phyloP scores from a whole-genome alignment of 768 basidiomycete species.

The Tulasnella sp. region DNA sequence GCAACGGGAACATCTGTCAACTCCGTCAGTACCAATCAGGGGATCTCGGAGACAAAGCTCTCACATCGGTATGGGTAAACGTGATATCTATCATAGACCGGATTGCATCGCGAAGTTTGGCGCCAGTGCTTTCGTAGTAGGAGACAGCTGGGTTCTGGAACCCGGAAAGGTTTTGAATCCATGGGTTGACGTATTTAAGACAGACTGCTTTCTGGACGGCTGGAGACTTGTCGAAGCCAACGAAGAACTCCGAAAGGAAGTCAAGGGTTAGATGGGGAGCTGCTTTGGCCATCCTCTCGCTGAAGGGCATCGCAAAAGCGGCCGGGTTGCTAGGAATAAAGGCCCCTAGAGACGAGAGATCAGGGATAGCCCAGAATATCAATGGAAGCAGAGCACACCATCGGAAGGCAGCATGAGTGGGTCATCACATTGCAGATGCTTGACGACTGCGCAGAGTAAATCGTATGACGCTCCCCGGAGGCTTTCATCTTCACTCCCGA shows the following conservation, averaged over 20 bases:
- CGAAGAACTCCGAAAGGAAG: constrained; percentile 82
- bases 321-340: constrained; percentile 70
- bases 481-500: constrained; percentile 72
- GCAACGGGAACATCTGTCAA: constrained; percentile 60
- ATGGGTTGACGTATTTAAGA: constrained; percentile 82
- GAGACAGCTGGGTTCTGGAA: constrained; percentile 70
- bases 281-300: constrained; percentile 70
- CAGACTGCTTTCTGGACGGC: constrained; percentile 66
- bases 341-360: constrained; percentile 52
- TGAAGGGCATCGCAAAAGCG: constrained; percentile 65
- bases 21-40: constrained; percentile 23
- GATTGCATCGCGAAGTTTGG: constrained; percentile 77
- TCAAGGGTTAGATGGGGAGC: constrained; percentile 86
- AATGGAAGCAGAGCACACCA: constrained; percentile 50
- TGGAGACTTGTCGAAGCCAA: constrained; percentile 51
- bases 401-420: constrained; percentile 69
- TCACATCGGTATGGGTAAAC: constrained; percentile 70
- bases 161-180: constrained; percentile 77
- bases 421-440: constrained; percentile 76
- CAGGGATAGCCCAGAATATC: neutral
- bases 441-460: constrained; percentile 74
- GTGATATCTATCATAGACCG: constrained; percentile 79
- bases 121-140: constrained; percentile 72
- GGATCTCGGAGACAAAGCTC: constrained; percentile 32
- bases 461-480: constrained; percentile 80